A percentile compares a stretch with the other conserved stretches of the same genome.
Evolutionary conservation across 345 rosid species (phyloP).

Genomic region (Sonneratia caseolaris): DNA sequence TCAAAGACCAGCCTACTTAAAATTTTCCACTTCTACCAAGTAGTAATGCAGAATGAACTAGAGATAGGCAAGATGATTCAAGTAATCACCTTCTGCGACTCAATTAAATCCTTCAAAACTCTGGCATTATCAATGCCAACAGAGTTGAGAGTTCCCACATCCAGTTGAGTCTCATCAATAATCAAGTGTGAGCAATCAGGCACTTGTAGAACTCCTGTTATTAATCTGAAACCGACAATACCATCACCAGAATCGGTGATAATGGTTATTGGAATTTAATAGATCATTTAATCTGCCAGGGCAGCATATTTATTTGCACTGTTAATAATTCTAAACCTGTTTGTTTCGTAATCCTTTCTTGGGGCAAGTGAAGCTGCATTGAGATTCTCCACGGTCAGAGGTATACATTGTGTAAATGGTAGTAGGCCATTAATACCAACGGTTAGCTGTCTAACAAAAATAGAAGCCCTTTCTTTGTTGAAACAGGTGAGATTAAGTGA

Average conservation of each 20-base stretch:
- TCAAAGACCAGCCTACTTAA: constrained; percentile 1
- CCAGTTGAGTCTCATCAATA: constrained; percentile 70
- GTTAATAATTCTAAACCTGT: constrained; percentile 30
- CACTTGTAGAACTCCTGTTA: constrained; percentile 63
- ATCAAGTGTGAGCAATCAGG: constrained; percentile 73
- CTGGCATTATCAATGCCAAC: constrained; percentile 65
- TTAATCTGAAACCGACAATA: constrained; percentile 33
- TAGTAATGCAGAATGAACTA: background rate
- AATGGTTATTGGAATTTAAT: background rate
- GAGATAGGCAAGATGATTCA: background rate
- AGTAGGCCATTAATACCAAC: constrained; percentile 46
- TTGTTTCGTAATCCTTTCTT: constrained; percentile 64
- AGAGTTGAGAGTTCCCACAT: constrained; percentile 68
- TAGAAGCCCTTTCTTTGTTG: constrained; percentile 52
- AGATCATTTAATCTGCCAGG: background rate
- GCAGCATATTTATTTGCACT: background rate
- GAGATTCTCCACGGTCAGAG: constrained; percentile 61
- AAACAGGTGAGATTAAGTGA: constrained; percentile 62
- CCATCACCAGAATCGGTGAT: background rate
- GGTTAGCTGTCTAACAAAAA: constrained; percentile 45
- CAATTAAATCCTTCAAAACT: constrained; percentile 56
- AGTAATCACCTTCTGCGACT: constrained; percentile 58
- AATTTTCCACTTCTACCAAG: background rate
- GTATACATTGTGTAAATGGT: constrained; percentile 55
- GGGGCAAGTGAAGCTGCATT: constrained; percentile 63